These are phyloP conservation scores for Phytophthora syringae DNA, from an alignment of 352 stramenopile species.

Conservation along the genomic window DNA sequence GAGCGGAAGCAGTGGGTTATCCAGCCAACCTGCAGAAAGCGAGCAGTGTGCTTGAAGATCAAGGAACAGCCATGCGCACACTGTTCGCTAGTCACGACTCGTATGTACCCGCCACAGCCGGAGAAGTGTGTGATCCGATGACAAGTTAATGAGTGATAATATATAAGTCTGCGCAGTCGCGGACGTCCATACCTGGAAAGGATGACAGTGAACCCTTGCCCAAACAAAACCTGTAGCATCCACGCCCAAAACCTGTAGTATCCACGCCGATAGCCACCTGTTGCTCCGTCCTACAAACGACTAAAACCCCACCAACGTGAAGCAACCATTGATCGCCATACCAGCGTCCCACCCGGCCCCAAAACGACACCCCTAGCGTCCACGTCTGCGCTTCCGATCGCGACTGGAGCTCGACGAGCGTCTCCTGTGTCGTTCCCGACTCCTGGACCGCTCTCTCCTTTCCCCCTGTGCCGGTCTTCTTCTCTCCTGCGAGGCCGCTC, in stretches of 20 bases:
- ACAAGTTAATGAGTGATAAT: conserved; percentile 29
- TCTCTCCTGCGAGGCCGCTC: conserved; percentile 9
- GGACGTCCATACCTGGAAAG: conserved; percentile 13
- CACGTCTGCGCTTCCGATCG: conserved; percentile 39
- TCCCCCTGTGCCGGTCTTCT: conserved; percentile 10
- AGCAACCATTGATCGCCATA: not conserved
- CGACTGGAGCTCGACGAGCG: conserved; percentile 41
- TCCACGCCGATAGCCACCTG: too few species aligned
- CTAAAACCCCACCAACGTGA: not conserved
- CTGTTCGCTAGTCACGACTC: not conserved
- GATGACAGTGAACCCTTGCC: too few species aligned
- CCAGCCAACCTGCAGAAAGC: conserved; percentile 6
- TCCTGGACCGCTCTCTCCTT: conserved; percentile 25
- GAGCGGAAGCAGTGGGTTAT: conserved; percentile 1
- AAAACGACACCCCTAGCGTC: conserved; percentile 17
- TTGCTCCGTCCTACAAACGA: too few species aligned
- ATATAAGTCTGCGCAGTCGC: conserved; percentile 31
- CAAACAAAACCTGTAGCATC: too few species aligned
- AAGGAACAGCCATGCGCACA: not conserved
- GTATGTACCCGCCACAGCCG: not conserved
- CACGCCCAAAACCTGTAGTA: too few species aligned
- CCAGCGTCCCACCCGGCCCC: too few species aligned
- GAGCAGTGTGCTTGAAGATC: not conserved
- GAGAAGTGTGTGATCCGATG: not conserved
- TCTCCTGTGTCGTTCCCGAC: conserved; percentile 21